phyloP scores from a whole-genome alignment of 1,284 basidiomycete species.

The Ceratobasidium sp. region DNA sequence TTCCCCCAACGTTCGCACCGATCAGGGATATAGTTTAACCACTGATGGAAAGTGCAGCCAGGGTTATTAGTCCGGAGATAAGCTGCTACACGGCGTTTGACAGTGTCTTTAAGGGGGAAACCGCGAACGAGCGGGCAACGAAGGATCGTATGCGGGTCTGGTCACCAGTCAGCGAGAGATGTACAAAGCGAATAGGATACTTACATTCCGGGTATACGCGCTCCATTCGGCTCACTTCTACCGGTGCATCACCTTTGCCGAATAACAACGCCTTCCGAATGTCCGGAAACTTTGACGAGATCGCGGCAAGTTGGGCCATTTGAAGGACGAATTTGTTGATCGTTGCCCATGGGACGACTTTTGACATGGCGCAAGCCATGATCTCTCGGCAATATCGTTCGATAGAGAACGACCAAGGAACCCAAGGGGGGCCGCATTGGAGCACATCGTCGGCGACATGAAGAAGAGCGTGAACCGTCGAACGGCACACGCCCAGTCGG shows the following conservation, averaged over 20 bases:
- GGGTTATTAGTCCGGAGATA: conserved; percentile 20
- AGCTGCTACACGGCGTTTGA: neutral
- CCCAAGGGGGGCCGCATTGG: conserved; percentile 60
- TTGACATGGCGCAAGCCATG: neutral
- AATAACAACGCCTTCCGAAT: conserved; percentile 9
- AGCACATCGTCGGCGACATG: conserved; percentile 59
- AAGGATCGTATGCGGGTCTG: conserved; percentile 10
- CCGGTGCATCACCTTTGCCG: neutral
- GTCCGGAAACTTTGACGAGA: neutral
- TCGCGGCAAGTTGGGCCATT: neutral
- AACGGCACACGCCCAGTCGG: conserved; percentile 58
- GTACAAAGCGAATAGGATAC: neutral
- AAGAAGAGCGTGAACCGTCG: conserved; percentile 62
- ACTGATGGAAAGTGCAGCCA: neutral
- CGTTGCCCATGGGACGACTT: neutral
- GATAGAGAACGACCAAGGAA: conserved; percentile 63
- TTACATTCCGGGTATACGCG: neutral
- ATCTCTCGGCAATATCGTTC: conserved; percentile 54
- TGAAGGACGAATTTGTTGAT: neutral
- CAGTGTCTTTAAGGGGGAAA: neutral
- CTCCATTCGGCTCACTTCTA: conserved; percentile 1
- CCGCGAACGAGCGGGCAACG: neutral
- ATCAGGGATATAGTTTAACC: neutral
- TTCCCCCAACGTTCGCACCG: conserved; percentile 18
- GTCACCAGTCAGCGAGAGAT: neutral